Base-by-base conservation (phyloP, 352 stramenopile genomes). In the Globisporangium irregulare region DNA sequence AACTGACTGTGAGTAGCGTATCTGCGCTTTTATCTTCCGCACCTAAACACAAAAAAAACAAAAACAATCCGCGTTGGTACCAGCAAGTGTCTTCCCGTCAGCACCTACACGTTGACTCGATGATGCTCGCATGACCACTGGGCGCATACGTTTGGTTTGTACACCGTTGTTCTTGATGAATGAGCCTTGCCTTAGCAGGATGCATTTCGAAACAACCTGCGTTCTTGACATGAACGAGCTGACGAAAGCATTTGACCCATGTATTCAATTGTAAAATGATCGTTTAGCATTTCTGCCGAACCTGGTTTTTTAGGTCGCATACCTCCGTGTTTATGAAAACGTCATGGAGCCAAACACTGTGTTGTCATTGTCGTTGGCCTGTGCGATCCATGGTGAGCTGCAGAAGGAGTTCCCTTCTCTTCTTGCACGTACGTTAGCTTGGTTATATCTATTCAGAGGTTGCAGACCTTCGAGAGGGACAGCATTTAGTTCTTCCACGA, bases 401-500 rank as follows among this genome's bases (percentile, higher is more conserved):
- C 1, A 20, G 20, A 27, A 57, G 50, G 50, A 57, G 22, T 36
- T 32, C 22, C 10, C 57, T 20, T 18, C 29, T 46, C 18, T 20
- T 63, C 9, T 15, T 25, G 18, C 58, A 46, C 38, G 2, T 46
- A 46, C 38, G 1, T 46, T 20, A 2, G 38, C 38, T 46, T 14
- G 14, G 38, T 63, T 24, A 36, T 54, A 20, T 54, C 34, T 32
- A 41, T 36, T 48, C 22, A 32, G 50, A 20, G 8, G 22, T 6
- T 25, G 22, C 5, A 25, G 18, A n/a, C 14, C 20, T 29, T 46
- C 38, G 10, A 20, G 38, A 20, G 38, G 2, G 38, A 0, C 46
- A n/a, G 14, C 18, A 8, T 41, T 55, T 85, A 90, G 61, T 76
- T 81, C 70, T 91, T 90, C 82, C 81, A 92, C 36, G 76, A 71